A percentile compares a stretch with the other conserved stretches of the same genome.
These are phyloP conservation scores for Fraxinus platypoda DNA, from an alignment of 305 asterid genomes.

Conservation along the genomic window DNA sequence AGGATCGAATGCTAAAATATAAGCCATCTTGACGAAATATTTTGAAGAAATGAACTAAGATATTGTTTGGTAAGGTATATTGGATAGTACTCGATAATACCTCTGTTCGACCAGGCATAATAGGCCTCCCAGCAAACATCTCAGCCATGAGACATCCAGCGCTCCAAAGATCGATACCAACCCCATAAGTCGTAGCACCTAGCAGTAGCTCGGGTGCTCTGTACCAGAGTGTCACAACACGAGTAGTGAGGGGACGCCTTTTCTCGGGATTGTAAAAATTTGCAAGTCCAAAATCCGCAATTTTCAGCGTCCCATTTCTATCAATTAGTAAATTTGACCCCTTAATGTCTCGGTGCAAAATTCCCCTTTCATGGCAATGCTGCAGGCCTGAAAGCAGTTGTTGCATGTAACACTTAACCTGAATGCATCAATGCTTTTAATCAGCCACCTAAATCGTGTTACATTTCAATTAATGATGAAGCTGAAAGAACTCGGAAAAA, in stretches of 20 bases:
- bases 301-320: slow-evolving; percentile 52
- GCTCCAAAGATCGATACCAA: slow-evolving; percentile 55
- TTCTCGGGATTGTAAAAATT: slow-evolving; percentile 33
- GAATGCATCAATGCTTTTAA: slow-evolving; percentile 9
- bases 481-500: not conserved
- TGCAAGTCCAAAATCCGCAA: slow-evolving; percentile 65
- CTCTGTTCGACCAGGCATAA: slow-evolving; percentile 55
- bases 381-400: slow-evolving; percentile 52
- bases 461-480: not conserved
- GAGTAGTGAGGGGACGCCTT: slow-evolving; percentile 45
- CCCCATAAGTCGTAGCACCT: slow-evolving; percentile 53
- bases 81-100: slow-evolving; percentile 20
- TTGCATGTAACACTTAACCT: slow-evolving; percentile 61
- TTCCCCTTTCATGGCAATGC: slow-evolving; percentile 63
- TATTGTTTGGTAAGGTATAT: not conserved
- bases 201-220: slow-evolving; percentile 64
- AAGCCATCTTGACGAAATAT: not conserved
- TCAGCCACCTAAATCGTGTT: not conserved
- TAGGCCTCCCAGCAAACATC: slow-evolving; percentile 51
- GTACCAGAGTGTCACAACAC: slow-evolving; percentile 71
- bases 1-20: not conserved
- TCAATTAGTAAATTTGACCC: slow-evolving; percentile 61
- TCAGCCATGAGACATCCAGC: slow-evolving; percentile 60
- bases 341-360: slow-evolving; percentile 63
- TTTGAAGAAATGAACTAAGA: not conserved